These are phyloP conservation scores for Emergomyces pasteurianus DNA, from an alignment of 2,329 filamentous ascomycete species.

Conservation along the genomic window DNA sequence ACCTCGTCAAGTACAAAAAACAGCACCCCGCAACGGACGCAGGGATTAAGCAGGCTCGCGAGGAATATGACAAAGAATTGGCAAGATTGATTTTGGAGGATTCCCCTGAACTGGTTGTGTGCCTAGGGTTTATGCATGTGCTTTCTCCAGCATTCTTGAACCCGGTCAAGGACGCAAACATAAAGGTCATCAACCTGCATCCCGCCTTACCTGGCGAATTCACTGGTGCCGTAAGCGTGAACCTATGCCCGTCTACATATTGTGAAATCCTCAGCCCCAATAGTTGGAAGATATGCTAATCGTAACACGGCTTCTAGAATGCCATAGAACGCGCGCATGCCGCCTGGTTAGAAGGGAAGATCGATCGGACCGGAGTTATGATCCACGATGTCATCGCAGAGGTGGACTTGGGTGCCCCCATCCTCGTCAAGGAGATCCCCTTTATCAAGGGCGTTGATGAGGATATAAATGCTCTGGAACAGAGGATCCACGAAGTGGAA, in stretches of 20 bases:
- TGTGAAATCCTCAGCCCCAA: neutral
- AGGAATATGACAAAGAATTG: constrained; percentile 63
- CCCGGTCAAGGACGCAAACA: constrained; percentile 49
- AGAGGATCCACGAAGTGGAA: constrained; percentile 64
- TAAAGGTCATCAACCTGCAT: constrained; percentile 73
- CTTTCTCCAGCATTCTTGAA: constrained; percentile 57
- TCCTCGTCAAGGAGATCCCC: constrained; percentile 58
- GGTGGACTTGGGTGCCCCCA: constrained; percentile 67
- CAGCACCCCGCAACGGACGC: constrained; percentile 46
- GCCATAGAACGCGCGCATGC: constrained; percentile 70
- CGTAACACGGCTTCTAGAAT: constrained; percentile 19
- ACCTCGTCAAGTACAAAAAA: constrained; percentile 65
- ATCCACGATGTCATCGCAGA: constrained; percentile 71
- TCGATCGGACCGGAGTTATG: constrained; percentile 69
- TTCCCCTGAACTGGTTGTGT: constrained; percentile 61
- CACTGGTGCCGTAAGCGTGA: constrained; percentile 50
- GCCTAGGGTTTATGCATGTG: constrained; percentile 82
- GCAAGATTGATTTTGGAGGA: constrained; percentile 54
- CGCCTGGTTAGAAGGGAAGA: constrained; percentile 57
- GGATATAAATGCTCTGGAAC: constrained; percentile 52
- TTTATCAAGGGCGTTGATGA: constrained; percentile 50
- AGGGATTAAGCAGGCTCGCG: constrained; percentile 42
- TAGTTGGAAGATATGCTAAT: neutral
- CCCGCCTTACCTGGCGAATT: constrained; percentile 63
- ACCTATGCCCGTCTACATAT: neutral